phyloP scores from a whole-genome alignment of 2,329 filamentous ascomycete species.

The Leptographium lundbergii region DNA sequence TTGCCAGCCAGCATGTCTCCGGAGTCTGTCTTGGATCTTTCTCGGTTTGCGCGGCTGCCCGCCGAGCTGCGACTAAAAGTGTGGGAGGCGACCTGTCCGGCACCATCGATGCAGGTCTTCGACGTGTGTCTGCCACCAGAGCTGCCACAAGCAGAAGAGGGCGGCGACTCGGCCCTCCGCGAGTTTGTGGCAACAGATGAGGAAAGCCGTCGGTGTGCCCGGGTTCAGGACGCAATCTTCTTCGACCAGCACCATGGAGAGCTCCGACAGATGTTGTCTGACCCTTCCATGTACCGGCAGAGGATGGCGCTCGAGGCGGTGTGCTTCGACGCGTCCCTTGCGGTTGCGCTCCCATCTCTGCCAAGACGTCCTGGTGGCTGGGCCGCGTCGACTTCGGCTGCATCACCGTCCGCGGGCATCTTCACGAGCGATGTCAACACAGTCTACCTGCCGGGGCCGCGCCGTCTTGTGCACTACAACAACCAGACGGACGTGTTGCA shows the following conservation, averaged over 20 bases:
- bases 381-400: not conserved
- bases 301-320: slow-evolving; percentile 3
- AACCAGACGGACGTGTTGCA: slow-evolving; percentile 17
- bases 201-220: not conserved
- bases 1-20: not conserved
- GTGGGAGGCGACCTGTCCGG: slow-evolving; percentile 11
- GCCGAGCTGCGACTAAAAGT: slow-evolving; percentile 14
- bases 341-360: not conserved
- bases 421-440: slow-evolving; percentile 9
- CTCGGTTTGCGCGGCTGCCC: slow-evolving; percentile 11
- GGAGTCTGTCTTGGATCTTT: not conserved
- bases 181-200: not conserved
- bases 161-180: not conserved
- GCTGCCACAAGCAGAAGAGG: not conserved
- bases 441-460: slow-evolving; percentile 15
- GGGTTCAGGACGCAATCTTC: slow-evolving; percentile 3
- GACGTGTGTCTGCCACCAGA: slow-evolving; percentile 10
- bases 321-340: slow-evolving; percentile 8
- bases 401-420: not conserved
- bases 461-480: slow-evolving; percentile 14
- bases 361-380: not conserved
- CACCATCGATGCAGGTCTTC: slow-evolving; percentile 14
- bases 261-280: not conserved
- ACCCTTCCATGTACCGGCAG: slow-evolving; percentile 9
- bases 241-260: not conserved